Base-by-base conservation (phyloP, 208 protist species). In the Leishmania major region DNA sequence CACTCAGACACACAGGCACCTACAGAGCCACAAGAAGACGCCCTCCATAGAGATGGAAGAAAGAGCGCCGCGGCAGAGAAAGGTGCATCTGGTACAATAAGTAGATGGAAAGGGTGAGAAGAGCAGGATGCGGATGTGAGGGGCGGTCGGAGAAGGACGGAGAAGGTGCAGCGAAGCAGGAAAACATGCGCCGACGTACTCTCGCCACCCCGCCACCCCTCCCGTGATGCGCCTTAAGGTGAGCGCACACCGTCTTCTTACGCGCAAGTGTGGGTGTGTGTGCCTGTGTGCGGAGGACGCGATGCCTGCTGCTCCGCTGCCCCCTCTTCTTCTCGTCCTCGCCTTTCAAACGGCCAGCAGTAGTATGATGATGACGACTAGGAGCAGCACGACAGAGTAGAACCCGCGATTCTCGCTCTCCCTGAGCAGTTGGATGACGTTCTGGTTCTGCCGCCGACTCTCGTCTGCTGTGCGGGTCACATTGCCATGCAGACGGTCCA, bases 341-440 rank as follows among this genome's bases (percentile, higher is more conserved):
- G 72, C 62, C 35, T 11, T 17, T 86, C 77, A 96, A n/a, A 96
- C 84, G 19, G 91, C 70, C 13, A 96, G 64, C 19, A 97, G 85
- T 8, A 97, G 35, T 22, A 97, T 70, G 53, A 97, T 90, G 57
- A 97, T 86, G 3, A 94, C 78, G 0, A 95, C 79, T 0, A 97
- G 84, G 35, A 96, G 71, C 72, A 93, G 86, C 3, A 95, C 90
- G 1, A 87, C 81, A 0, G 80, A 84, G 74, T 94, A 97, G 79
- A 97, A 97, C 4, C 92, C 90, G 0, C 89, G 78, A 77, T 90
- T 93, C 75, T 94, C 85, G 74, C 89, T 95, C 81, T 97, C 92
- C 37, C 59, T 69, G 43, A 97, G 85, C 59, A 97, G 82, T 53
- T 90, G 91, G 7, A 89, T 64, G 0, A 97, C 90, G 81, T 94